Percentiles rank a stretch among this genome's conserved stretches.
Conservation (phyloP, 257 asterid genomes). For the Apocynum venetum region DNA sequence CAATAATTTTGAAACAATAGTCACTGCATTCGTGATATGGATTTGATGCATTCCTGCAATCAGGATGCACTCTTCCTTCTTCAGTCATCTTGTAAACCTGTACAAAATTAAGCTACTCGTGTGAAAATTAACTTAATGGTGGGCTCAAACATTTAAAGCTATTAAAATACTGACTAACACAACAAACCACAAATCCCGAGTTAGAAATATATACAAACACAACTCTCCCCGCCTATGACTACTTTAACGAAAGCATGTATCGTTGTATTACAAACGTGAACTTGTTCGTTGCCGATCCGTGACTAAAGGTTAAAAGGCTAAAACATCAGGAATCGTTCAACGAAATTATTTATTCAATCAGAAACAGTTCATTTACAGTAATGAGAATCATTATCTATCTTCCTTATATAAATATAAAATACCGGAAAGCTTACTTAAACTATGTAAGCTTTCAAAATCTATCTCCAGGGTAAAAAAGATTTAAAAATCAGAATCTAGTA, state of each 20-base stretch:
- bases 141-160: neutral
- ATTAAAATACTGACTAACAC: neutral
- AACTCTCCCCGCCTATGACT: neutral
- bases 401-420: neutral
- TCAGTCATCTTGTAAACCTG: constrained; percentile 30
- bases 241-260: neutral
- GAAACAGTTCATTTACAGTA: neutral
- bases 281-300: neutral
- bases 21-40: constrained; percentile 67
- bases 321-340: neutral
- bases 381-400: neutral
- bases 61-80: constrained; percentile 64
- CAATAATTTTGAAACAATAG: constrained; percentile 58
- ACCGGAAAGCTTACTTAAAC: neutral
- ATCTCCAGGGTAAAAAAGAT: neutral
- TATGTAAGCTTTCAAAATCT: neutral
- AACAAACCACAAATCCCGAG: neutral
- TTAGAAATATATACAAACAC: neutral
- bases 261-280: neutral
- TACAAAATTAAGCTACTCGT: neutral
- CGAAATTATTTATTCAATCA: neutral
- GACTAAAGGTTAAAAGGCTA: neutral
- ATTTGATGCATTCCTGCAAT: constrained; percentile 60
- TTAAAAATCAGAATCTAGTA: neutral
- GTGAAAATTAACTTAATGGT: neutral